Evolutionary conservation across 106 monocot genomes (phyloP).

Genomic region (Iris macrosiphon): DNA sequence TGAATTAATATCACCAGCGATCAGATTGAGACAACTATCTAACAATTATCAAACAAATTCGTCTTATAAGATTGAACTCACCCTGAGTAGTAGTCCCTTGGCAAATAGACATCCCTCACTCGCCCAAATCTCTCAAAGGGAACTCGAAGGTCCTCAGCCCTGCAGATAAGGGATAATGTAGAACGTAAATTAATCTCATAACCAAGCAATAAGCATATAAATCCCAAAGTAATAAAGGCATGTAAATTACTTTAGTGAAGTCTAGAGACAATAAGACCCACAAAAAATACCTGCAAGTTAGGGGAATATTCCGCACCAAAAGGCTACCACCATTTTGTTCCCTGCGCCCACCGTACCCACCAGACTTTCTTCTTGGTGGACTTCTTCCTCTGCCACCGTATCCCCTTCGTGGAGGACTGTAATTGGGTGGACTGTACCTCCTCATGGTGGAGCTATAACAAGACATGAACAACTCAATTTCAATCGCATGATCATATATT

Average conservation of each 20-base stretch:
- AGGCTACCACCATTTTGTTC: slow-evolving; percentile 50
- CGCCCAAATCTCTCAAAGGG: slow-evolving; percentile 69
- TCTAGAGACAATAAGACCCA: too few species aligned
- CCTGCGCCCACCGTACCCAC: slow-evolving; percentile 48
- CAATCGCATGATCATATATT: too few species aligned
- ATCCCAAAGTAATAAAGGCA: background rate
- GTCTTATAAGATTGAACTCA: slow-evolving; percentile 14
- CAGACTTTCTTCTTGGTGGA: slow-evolving; percentile 60
- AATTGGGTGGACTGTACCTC: slow-evolving; percentile 71
- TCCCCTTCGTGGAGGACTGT: slow-evolving; percentile 77
- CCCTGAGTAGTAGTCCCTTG: slow-evolving; percentile 67
- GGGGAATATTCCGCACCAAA: slow-evolving; percentile 83
- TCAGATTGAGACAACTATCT: too few species aligned
- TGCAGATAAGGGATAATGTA: slow-evolving; percentile 9
- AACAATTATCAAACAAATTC: background rate
- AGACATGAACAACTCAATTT: too few species aligned
- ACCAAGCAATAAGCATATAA: background rate
- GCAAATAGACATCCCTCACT: slow-evolving; percentile 70
- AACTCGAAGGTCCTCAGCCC: slow-evolving; percentile 51
- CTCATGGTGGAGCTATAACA: slow-evolving; percentile 36
- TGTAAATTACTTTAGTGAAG: background rate
- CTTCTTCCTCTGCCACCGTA: slow-evolving; percentile 73
- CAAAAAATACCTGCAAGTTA: slow-evolving; percentile 54
- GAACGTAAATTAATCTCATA: background rate
- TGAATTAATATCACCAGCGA: too few species aligned